Base-by-base conservation (phyloP, 148 eudicot species). In the Pharnaceum exiguum region DNA sequence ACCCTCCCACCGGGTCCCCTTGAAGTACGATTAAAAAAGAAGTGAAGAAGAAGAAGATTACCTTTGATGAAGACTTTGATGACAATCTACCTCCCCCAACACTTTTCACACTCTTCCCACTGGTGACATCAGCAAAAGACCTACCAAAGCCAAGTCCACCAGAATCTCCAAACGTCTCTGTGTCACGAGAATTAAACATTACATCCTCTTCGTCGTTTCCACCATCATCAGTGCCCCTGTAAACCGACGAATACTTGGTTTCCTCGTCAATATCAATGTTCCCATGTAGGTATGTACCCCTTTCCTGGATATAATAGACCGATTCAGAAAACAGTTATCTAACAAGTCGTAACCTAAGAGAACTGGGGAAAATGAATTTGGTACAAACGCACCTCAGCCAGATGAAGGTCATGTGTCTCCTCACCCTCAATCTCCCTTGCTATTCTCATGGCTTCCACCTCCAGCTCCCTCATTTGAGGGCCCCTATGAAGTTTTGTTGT, bases 371-470 rank as follows among this genome's bases (percentile, higher is more conserved):
- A n/a, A 7, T 51, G 28, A 31, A 35, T 8, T 51, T 48, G 52
- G 30, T 42, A 39, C 38, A 57, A 25, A 33, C 72, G 74, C 74
- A 93, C 99, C 95, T 89, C 99, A 11, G 96, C 96, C 59, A 89
- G 69, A 81, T 93, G 96, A 38, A 88, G 85, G 82, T 93, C 96
- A 16, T 57, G 74, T 35, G 99, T 86, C 17, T 81, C 96, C 79
- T 93, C 99, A 13, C 96, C 85, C 82, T 85, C 99, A 64, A 93
- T 93, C 71, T 93, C 99, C 70, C 95, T 83, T 19, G 99, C 99
- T 62, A 93, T 74, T 72, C 96, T 78, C 68, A 62, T 50, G 40
- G 99, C 99, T 69, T 80, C 82, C 65, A 61, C 89, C 67, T 94
- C 99, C 59, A 81, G 67, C 56, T 89, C 89, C 74, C 86, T 79